These are phyloP conservation scores for Lichina pygmaea DNA, from an alignment of 495 filamentous ascomycete species.

Conservation along the genomic window DNA sequence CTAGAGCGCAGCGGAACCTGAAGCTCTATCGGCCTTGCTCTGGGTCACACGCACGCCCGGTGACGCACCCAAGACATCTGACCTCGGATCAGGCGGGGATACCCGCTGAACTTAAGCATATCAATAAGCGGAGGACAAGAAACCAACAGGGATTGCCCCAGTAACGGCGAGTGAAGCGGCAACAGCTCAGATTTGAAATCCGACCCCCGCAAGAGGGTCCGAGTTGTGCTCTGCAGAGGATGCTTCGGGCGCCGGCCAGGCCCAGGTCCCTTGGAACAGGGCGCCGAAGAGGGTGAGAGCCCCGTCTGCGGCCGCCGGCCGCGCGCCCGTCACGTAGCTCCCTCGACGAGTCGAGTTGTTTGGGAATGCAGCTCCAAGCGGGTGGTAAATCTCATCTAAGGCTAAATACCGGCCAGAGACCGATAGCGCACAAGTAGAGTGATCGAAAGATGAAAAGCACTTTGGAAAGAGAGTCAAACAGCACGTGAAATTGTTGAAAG, in stretches of 20 bases:
- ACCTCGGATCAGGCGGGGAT: constrained; percentile 43
- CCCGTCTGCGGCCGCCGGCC: constrained; percentile 24
- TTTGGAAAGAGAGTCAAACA: constrained; percentile 50
- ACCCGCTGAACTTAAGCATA: constrained; percentile 53
- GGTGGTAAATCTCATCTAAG: constrained; percentile 51
- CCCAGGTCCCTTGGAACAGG: constrained; percentile 34
- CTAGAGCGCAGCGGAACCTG: constrained; percentile 18
- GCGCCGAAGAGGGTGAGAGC: constrained; percentile 34
- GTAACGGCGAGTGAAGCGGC: constrained; percentile 46
- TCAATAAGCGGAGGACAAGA: constrained; percentile 52
- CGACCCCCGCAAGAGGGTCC: constrained; percentile 19
- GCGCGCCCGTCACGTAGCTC: constrained; percentile 24
- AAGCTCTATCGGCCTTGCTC: constrained; percentile 4
- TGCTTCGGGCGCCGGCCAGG: constrained; percentile 24
- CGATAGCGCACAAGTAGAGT: constrained; percentile 52
- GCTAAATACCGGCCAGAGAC: constrained; percentile 47
- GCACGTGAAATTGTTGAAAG: constrained; percentile 55
- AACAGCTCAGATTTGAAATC: constrained; percentile 52
- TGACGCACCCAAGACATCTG: constrained; percentile 14
- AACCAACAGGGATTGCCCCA: constrained; percentile 45
- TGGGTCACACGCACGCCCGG: constrained; percentile 5
- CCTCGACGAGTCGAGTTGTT: constrained; percentile 43
- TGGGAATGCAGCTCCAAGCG: constrained; percentile 46
- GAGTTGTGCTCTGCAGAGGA: constrained; percentile 44
- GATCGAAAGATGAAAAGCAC: constrained; percentile 48